Evolutionary conservation across 495 filamentous ascomycete genomes (phyloP).

Genomic region (Aspergillus bridgeri): DNA sequence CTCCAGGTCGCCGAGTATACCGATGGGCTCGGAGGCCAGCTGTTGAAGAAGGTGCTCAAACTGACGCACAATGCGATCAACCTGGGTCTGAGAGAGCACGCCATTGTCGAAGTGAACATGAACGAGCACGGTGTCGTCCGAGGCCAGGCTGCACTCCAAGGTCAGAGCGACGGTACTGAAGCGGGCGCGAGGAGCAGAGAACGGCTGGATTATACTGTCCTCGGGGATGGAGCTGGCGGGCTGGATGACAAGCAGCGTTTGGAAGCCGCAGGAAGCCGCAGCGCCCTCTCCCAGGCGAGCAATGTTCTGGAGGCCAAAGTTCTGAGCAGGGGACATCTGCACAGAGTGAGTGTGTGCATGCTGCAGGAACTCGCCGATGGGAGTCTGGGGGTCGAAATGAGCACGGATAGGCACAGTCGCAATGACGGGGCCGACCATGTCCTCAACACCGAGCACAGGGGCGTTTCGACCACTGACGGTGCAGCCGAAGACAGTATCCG

Average conservation of each 20-base stretch:
- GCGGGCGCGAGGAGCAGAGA: slow-evolving; percentile 11
- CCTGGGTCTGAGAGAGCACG: slow-evolving; percentile 7
- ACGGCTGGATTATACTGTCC: slow-evolving; percentile 9
- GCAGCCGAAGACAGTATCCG: slow-evolving; percentile 40
- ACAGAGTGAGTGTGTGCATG: slow-evolving; percentile 44
- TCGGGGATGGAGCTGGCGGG: slow-evolving; percentile 43
- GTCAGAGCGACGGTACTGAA: slow-evolving; percentile 20
- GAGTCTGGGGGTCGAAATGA: slow-evolving; percentile 18
- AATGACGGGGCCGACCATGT: slow-evolving; percentile 56
- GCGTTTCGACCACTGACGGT: slow-evolving; percentile 52
- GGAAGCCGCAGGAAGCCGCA: slow-evolving; percentile 50
- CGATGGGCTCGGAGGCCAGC: neutral
- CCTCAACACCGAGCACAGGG: slow-evolving; percentile 46
- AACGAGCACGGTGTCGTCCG: slow-evolving; percentile 4
- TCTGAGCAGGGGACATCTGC: slow-evolving; percentile 51
- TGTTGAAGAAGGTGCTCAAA: slow-evolving; percentile 20
- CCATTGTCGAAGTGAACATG: slow-evolving; percentile 17
- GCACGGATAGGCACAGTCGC: slow-evolving; percentile 57
- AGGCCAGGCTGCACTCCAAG: slow-evolving; percentile 15
- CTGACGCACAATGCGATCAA: slow-evolving; percentile 16
- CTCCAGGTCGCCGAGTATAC: slow-evolving; percentile 11
- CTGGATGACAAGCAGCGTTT: slow-evolving; percentile 49
- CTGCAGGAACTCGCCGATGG: slow-evolving; percentile 33
- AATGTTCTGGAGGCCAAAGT: slow-evolving; percentile 60
- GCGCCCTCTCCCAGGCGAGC: slow-evolving; percentile 43